These are phyloP conservation scores for Marasmius fiardii DNA, from an alignment of 1,284 basidiomycete genomes.

Conservation along the genomic window DNA sequence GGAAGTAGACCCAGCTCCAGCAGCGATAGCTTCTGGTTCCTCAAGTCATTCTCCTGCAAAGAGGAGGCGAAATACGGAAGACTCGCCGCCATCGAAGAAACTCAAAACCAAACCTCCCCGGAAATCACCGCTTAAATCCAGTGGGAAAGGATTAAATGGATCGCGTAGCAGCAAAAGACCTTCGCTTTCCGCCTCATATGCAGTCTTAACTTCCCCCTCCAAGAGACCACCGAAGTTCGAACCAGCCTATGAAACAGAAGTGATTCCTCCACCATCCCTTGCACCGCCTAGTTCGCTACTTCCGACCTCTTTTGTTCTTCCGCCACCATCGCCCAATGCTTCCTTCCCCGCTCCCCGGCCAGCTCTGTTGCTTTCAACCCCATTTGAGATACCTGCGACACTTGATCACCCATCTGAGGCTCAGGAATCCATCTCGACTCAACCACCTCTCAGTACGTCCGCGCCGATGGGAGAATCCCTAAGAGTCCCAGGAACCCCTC, in stretches of 20 bases:
- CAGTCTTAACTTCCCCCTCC: constrained; percentile 27
- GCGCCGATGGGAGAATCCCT: neutral
- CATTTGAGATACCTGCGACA: constrained; percentile 5
- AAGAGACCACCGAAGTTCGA: constrained; percentile 31
- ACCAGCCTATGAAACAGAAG: constrained; percentile 66
- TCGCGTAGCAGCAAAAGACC: constrained; percentile 33
- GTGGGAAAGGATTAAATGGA: constrained; percentile 37
- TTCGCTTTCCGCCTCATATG: constrained; percentile 22
- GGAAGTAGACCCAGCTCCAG: constrained; percentile 49
- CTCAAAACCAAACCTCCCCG: constrained; percentile 14
- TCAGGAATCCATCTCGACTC: neutral
- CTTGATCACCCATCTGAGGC: constrained; percentile 11
- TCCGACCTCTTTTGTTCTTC: constrained; percentile 65
- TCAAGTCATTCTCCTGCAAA: constrained; percentile 11
- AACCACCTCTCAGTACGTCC: neutral
- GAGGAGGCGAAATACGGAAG: constrained; percentile 14
- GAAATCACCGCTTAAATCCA: constrained; percentile 32
- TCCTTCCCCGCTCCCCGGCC: constrained; percentile 43
- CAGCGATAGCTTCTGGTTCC: constrained; percentile 12
- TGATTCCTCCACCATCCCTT: constrained; percentile 39
- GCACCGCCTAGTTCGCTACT: constrained; percentile 35
- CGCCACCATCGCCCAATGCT: constrained; percentile 66
- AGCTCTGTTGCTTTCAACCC: constrained; percentile 28
- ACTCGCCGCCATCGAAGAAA: constrained; percentile 32
- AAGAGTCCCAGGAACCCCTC: constrained; percentile 9